Evolutionary conservation across 108 stramenopile genomes (phyloP).

Genomic region (Nitzschia putrida): DNA sequence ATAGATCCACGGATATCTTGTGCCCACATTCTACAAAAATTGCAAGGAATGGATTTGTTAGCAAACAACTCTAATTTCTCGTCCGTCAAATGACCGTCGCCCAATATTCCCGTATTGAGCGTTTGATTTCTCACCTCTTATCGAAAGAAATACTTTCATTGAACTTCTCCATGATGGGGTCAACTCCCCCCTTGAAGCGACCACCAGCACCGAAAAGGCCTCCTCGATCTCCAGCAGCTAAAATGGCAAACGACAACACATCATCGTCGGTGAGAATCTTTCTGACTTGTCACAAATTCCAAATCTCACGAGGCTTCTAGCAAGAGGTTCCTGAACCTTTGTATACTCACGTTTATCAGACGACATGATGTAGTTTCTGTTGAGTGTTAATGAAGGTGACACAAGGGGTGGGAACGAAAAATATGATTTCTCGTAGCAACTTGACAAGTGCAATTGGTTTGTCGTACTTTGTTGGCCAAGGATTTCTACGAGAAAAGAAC

Average conservation of each 20-base stretch:
- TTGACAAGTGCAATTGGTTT: too few species aligned
- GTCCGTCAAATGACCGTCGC: neutral
- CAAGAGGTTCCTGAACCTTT: neutral
- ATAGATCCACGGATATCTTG: slow-evolving; percentile 95
- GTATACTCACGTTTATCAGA: slow-evolving; percentile 12
- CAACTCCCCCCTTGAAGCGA: slow-evolving; percentile 95
- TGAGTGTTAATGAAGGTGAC: neutral
- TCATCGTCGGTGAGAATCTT: neutral
- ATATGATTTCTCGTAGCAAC: too few species aligned
- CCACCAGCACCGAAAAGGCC: slow-evolving; percentile 94
- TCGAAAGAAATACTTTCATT: slow-evolving; percentile 95
- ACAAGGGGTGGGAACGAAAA: slow-evolving; percentile 1
- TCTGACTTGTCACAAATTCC: too few species aligned
- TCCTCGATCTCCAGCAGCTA: slow-evolving; percentile 58
- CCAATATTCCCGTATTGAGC: too few species aligned
- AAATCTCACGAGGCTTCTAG: too few species aligned
- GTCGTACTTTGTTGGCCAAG: too few species aligned
- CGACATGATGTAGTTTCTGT: slow-evolving; percentile 12
- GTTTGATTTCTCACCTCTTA: slow-evolving; percentile 56
- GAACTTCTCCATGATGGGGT: slow-evolving; percentile 99
- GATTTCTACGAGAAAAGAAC: too few species aligned
- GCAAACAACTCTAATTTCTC: neutral
- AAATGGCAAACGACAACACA: neutral
- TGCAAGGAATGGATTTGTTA: neutral
- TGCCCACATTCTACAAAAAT: slow-evolving; percentile 84